Percentiles rank a stretch among this genome's conserved stretches.
phyloP scores from a whole-genome alignment of 2,329 filamentous ascomycete species.

The Fusarium sp. region DNA sequence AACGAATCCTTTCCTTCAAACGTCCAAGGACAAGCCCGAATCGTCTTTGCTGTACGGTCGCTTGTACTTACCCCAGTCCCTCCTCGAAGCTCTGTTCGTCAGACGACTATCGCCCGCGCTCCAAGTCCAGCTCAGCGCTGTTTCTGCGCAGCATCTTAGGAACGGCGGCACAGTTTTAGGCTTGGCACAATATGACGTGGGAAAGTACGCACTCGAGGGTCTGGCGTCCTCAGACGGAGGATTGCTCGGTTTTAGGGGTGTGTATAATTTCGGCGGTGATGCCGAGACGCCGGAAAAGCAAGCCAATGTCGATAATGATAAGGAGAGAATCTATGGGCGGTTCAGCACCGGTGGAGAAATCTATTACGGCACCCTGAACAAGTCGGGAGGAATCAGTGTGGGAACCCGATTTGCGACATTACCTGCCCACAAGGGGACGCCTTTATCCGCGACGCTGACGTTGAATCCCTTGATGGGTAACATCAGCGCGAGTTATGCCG shows the following conservation, averaged over 20 bases:
- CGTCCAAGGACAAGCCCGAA: constrained; percentile 48
- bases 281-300: constrained; percentile 53
- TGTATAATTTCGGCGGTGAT: constrained; percentile 94
- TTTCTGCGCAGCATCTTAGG: constrained; percentile 76
- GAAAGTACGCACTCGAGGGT: constrained; percentile 89
- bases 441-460: constrained; percentile 92
- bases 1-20: constrained; percentile 41
- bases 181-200: constrained; percentile 82
- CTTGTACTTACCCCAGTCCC: constrained; percentile 84
- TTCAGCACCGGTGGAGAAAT: constrained; percentile 93
- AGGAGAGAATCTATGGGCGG: constrained; percentile 77
- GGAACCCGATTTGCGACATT: constrained; percentile 91
- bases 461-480: constrained; percentile 95
- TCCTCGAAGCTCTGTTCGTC: constrained; percentile 87
- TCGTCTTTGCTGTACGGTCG: constrained; percentile 79
- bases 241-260: constrained; percentile 83
- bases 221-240: constrained; percentile 93
- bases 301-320: constrained; percentile 50
- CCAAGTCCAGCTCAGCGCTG: constrained; percentile 83
- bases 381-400: constrained; percentile 90
- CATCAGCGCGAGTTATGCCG: constrained; percentile 89
- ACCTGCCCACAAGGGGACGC: constrained; percentile 82
- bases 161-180: constrained; percentile 82
- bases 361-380: constrained; percentile 96
- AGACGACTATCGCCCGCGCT: constrained; percentile 80